Evolutionary conservation across 176 grass and related monocot species (phyloP), one percentile per base, ranked within the genome.

Genomic region (Typha latifolia): DNA sequence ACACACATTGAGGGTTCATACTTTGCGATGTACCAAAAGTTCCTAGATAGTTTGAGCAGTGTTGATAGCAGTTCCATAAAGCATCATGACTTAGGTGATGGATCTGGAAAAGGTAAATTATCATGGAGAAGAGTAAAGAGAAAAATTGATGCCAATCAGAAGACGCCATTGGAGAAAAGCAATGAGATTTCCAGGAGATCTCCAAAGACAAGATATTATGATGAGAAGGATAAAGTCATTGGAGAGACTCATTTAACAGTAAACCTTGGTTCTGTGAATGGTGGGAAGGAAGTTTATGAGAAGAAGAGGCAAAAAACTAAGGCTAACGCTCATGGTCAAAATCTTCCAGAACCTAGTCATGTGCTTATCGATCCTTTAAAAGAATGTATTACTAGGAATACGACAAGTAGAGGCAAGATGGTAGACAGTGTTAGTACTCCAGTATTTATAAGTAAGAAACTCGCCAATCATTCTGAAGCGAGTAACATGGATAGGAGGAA

Each of bases 1-100:
- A 9, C 9, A 12, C 86, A 88, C 12, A 15, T 43, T 5, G 31
- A 78, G 2, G 81, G 73, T 32, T 59, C 49, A 20, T 20, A 74
- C 11, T 64, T 64, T 66, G 24, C 5, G 16, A 69, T 27, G 62
- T 85, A 63, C 48, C 27, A 66, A 27, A 62, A 13, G 10, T 53
- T 69, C 51, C 32, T 72, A 21, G 69, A 72, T 63, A 70, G 62
- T 5, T 51, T 11, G 13, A 51, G 11, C 14, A 32, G 23, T 52
- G 47, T 12, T 18, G n/a, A 51, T 66, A 27, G 31, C 13, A 52
- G 14, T 23, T 55, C 49, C 20, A 11, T 3, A 3, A 62, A 47
- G 12, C 26, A 47, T 16, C 26, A 47, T 16, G 27, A 37, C 15
- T 14, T 13, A 48, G 49, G 31, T 43, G 9, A 9, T 74, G 19